These are phyloP conservation scores for bread wheat (Triticum aestivum) DNA, from an alignment of 176 grass and related monocot genomes.

Conservation along the genomic window IWGSC_CS_RefSeq_v2.1 NC_057799.1:582203408-582203907, in stretches of 20 bases:
- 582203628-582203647: slow-evolving; percentile 70
- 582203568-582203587: too few species aligned
- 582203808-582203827: slow-evolving; percentile 83
- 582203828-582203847: slow-evolving; percentile 77
- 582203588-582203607: not conserved
- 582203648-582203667: slow-evolving; percentile 82
- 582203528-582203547: not conserved
- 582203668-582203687: slow-evolving; percentile 92
- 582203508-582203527: slow-evolving; percentile 16
- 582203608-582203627: slow-evolving; percentile 2
- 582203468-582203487: slow-evolving; percentile 97
- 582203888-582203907: slow-evolving; percentile 12
- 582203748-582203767: not conserved
- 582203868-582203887: slow-evolving; percentile 59
- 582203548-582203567: not conserved
- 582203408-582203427: not conserved
- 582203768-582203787: slow-evolving; percentile 13
- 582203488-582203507: slow-evolving; percentile 92
- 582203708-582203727: slow-evolving; percentile 62
- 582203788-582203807: slow-evolving; percentile 80
- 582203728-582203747: slow-evolving; percentile 14
- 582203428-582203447: not conserved
- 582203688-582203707: slow-evolving; percentile 85
- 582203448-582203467: slow-evolving; percentile 30
- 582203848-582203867: slow-evolving; percentile 91